phyloP scores from a whole-genome alignment of 1,139 yeast genomes.

The Meyerozyma guilliermondii region DNA sequence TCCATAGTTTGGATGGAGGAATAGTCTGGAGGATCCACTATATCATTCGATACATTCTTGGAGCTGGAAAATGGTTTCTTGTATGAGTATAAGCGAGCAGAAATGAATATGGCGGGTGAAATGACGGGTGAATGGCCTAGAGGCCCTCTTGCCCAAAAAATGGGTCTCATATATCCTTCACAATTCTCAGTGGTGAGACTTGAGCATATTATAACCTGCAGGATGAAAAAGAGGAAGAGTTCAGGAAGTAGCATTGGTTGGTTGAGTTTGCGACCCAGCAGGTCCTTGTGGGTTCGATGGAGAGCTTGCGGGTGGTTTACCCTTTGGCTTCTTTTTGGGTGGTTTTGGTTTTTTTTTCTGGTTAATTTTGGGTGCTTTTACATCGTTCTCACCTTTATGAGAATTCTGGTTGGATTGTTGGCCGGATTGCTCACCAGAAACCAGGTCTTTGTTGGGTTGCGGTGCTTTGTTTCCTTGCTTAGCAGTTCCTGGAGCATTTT shows the following conservation, averaged over 20 bases:
- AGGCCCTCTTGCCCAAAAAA: no score
- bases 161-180: no score
- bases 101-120: no score
- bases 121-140: no score
- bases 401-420: background rate
- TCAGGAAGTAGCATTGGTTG: background rate
- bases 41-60: background rate
- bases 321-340: background rate
- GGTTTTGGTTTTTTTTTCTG: background rate
- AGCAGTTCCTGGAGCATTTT: background rate
- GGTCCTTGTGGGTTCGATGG: background rate
- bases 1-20: constrained; percentile 15
- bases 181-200: background rate
- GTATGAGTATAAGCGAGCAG: no score
- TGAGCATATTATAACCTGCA: background rate
- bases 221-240: background rate
- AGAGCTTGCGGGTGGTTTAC: background rate
- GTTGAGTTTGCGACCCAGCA: no score
- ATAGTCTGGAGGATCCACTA: constrained; percentile 8
- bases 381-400: background rate
- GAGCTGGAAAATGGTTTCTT: no score
- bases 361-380: background rate
- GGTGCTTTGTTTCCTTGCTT: background rate
- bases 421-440: no score
- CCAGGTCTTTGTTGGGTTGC: no score